These are phyloP conservation scores for Neocucurbitaria cava DNA, from an alignment of 2,329 filamentous ascomycete species.

Conservation along the genomic window DNA sequence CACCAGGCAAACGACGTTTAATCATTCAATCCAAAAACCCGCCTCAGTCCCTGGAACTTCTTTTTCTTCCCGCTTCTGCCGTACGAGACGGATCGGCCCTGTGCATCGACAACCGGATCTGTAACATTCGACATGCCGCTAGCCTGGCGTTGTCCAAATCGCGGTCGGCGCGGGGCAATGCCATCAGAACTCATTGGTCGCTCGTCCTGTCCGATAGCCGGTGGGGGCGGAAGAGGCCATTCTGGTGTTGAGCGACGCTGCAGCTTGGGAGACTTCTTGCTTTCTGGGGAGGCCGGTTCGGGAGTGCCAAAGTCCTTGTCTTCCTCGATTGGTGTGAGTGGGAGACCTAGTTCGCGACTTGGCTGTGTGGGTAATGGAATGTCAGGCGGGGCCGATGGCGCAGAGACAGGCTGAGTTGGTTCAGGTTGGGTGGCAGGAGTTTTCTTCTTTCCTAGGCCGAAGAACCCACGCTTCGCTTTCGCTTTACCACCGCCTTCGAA, in stretches of 20 bases:
- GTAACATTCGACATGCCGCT: slow-evolving; percentile 24
- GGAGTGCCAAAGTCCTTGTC: slow-evolving; percentile 36
- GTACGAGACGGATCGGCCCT: slow-evolving; percentile 29
- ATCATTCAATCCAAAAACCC: slow-evolving; percentile 68
- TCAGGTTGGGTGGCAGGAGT: slow-evolving; percentile 42
- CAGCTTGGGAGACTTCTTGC: slow-evolving; percentile 50
- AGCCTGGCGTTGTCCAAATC: slow-evolving; percentile 33
- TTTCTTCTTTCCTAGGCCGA: slow-evolving; percentile 70
- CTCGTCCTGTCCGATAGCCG: slow-evolving; percentile 26
- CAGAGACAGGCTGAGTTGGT: slow-evolving; percentile 39
- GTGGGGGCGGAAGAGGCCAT: slow-evolving; percentile 58
- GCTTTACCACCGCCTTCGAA: slow-evolving; percentile 39
- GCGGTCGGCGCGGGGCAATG: slow-evolving; percentile 25
- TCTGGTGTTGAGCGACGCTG: slow-evolving; percentile 56
- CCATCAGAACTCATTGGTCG: slow-evolving; percentile 44
- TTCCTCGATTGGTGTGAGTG: slow-evolving; percentile 45
- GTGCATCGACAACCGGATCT: slow-evolving; percentile 30
- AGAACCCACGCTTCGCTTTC: slow-evolving; percentile 53
- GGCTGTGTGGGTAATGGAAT: slow-evolving; percentile 38
- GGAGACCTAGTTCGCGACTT: slow-evolving; percentile 30
- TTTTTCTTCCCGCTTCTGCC: slow-evolving; percentile 61
- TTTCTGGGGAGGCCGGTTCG: slow-evolving; percentile 12
- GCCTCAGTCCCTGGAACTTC: slow-evolving; percentile 71
- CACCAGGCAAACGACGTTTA: slow-evolving; percentile 38
- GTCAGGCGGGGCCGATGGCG: slow-evolving; percentile 22